Base-by-base conservation (phyloP, 202 grass and related monocot species). In the Setaria viridis region DNA sequence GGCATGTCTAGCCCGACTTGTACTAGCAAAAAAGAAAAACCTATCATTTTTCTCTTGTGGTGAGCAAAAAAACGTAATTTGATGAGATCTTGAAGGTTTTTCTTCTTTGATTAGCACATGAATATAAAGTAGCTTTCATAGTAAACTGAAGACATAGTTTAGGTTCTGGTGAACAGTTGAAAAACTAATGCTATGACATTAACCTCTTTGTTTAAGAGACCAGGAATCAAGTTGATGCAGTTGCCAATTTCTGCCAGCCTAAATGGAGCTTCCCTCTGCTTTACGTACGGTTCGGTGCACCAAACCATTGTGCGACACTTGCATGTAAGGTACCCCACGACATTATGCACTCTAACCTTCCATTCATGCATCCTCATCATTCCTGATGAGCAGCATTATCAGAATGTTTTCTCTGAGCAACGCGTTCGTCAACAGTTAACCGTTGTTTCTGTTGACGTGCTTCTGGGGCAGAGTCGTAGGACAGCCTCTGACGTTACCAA, bases 321-420 rank as follows among this genome's bases (percentile, higher is more conserved):
- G 62, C 62, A 16, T 35, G 32, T 35, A 37, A 35, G 32, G 4
- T 66, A 35, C 62, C 62, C 62, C 62, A 66, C 30, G 32, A 37
- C 62, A 66, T 66, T 66, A 66, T 66, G 62, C 6, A 15, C 14
- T 34, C 58, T 65, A 65, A 65, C 59, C 59, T 62, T 62, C 25
- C 59, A 62, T 62, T 32, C 33, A 13, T 21, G 34, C 50, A 17
- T 53, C 9, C 21, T 21, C 9, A 62, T 78, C 58, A 6, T 43
- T 69, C 9, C 19, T 43, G 39, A 59, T 47, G 46, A 34, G 42
- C 19, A 70, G 20, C 67, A 70, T 7, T 65, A 13, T 11, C 42
- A 7, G 3, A 63, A 47, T 78, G 56, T 63, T 78, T 47, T 29
- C 25, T 45, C 3, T 59, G 4, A 77, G 0, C 10, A 62, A 77